Evolutionary conservation across 345 rosid genomes (phyloP).

Genomic region (Gossypium longicalyx): DNA sequence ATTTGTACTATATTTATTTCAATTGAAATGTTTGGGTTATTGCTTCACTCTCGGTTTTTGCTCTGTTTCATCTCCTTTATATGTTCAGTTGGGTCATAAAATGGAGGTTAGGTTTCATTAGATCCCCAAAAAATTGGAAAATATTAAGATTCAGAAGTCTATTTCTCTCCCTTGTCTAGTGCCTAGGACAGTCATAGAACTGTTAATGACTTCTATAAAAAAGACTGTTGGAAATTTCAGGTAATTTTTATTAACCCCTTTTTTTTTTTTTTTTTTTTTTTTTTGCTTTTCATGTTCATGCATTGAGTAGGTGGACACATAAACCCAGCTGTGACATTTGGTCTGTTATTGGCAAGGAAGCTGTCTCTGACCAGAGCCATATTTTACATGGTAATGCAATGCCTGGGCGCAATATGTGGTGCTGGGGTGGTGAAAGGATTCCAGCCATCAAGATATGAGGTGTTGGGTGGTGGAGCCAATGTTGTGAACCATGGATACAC

Average conservation of each 20-base stretch:
- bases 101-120: not conserved
- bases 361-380: constrained; percentile 33
- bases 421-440: constrained; percentile 53
- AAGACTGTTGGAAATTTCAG: not conserved
- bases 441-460: constrained; percentile 31
- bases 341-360: constrained; percentile 34
- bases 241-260: not conserved
- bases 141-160: too few relatives aligned
- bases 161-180: too few relatives aligned
- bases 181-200: too few relatives aligned
- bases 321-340: constrained; percentile 39
- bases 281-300: not conserved
- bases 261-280: too few relatives aligned
- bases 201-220: not conserved
- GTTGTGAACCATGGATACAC: constrained; percentile 40
- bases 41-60: not conserved
- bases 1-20: not conserved
- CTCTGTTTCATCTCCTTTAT: not conserved
- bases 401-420: constrained; percentile 42
- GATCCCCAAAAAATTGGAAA: not conserved
- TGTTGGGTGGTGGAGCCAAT: constrained; percentile 48
- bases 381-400: constrained; percentile 39
- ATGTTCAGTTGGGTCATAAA: not conserved
- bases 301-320: constrained; percentile 36
- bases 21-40: not conserved